A percentile compares a stretch with the other conserved stretches of the same genome.
phyloP scores from a whole-genome alignment of 371 early-diverging fungal genomes.

The Syncephalastrum monosporum region DNA sequence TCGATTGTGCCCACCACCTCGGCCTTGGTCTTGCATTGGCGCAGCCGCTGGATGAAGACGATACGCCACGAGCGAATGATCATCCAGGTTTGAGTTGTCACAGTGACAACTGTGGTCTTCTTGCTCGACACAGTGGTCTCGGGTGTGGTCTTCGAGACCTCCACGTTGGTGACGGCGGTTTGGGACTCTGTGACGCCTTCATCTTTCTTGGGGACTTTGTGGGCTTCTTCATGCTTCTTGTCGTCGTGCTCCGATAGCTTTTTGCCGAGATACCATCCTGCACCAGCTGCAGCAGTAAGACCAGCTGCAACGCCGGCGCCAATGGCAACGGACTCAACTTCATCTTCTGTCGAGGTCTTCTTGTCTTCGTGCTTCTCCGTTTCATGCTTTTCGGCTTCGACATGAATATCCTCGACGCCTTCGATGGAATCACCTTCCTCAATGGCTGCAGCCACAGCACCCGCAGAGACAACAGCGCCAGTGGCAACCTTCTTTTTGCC shows the following conservation, averaged over 20 bases:
- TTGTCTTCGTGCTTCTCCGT: not conserved
- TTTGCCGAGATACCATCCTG: not conserved
- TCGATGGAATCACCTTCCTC: slow-evolving; percentile 25
- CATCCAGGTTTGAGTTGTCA: slow-evolving; percentile 28
- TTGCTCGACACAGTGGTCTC: not conserved
- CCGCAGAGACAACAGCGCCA: slow-evolving; percentile 1
- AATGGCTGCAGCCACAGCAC: slow-evolving; percentile 19
- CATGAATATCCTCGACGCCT: slow-evolving; percentile 17
- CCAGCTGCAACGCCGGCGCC: slow-evolving; percentile 7
- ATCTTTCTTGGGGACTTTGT: too few species aligned
- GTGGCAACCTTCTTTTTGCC: slow-evolving; percentile 22
- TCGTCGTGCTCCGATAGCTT: too few species aligned
- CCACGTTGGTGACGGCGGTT: too few species aligned
- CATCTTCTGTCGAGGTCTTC: not conserved
- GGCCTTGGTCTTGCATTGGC: slow-evolving; percentile 29
- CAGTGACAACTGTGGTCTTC: not conserved
- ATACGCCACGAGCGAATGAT: slow-evolving; percentile 41
- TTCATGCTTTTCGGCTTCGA: slow-evolving; percentile 17
- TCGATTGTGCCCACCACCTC: slow-evolving; percentile 25
- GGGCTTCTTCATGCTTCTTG: too few species aligned
- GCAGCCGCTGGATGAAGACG: slow-evolving; percentile 28
- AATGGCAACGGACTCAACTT: slow-evolving; percentile 2
- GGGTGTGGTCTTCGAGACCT: not conserved
- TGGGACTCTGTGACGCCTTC: too few species aligned
- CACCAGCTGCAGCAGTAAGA: slow-evolving; percentile 6